phyloP scores from a whole-genome alignment of 2,329 filamentous ascomycete species.

The Rachicladosporium sp. region DNA sequence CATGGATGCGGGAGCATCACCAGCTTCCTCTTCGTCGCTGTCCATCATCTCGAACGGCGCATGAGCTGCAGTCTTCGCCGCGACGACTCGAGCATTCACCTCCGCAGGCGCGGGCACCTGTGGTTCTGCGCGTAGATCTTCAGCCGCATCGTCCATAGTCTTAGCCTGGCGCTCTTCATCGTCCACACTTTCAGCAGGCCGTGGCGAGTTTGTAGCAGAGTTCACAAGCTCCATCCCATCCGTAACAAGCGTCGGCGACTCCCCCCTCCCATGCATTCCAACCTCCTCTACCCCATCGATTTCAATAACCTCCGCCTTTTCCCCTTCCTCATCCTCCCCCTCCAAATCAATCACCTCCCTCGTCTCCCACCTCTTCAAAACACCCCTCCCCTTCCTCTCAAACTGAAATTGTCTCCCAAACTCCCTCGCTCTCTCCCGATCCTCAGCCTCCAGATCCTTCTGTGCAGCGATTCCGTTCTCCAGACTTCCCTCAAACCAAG shows the following conservation, averaged over 20 bases:
- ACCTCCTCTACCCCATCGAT: conserved; percentile 21
- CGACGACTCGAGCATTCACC: not conserved
- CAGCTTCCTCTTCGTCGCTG: conserved; percentile 4
- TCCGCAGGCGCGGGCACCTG: conserved; percentile 17
- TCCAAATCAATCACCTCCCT: conserved; percentile 37
- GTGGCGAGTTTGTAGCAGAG: too few species aligned
- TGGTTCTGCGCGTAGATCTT: conserved; percentile 31
- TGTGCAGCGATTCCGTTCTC: conserved; percentile 46
- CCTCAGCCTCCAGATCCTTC: conserved; percentile 25
- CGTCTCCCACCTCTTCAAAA: conserved; percentile 23
- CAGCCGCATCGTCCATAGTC: conserved; percentile 31
- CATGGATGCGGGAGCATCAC: not conserved
- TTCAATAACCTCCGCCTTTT: conserved; percentile 29
- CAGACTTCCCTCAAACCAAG: conserved; percentile 55
- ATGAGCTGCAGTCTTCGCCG: conserved; percentile 10
- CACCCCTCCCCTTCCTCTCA: conserved; percentile 24
- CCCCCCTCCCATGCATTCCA: conserved; percentile 5
- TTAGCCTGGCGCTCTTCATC: too few species aligned
- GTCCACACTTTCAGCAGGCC: too few species aligned
- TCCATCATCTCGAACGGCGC: conserved; percentile 10
- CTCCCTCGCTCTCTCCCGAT: conserved; percentile 47
- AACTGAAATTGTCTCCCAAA: conserved; percentile 49
- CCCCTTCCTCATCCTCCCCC: conserved; percentile 24
- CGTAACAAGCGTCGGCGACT: too few species aligned
- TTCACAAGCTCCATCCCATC: too few species aligned